Base-by-base conservation (phyloP, 345 rosid species). In the Camelina laxa region DNA sequence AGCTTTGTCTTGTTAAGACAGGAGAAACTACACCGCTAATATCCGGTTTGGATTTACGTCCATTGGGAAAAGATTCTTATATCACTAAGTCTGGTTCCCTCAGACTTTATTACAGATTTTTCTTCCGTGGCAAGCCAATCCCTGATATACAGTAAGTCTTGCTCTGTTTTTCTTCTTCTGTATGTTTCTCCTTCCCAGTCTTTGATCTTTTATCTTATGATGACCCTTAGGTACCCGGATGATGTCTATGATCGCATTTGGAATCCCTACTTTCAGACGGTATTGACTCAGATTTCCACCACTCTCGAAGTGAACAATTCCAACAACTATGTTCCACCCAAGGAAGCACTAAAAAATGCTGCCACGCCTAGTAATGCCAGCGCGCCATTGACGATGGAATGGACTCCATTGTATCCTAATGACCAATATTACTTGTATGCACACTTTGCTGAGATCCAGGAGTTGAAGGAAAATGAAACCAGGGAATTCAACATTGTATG, bases 1-100 rank as follows among this genome's bases (percentile, higher is more conserved):
- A 81, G 59, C 42, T 88, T 22, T 90, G 90, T 73, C 81, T 84
- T 3, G 87, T 83, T 15, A 85, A 88, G 53, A 78, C 24, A 2
- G 69, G 54, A 0, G 0, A 3, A 0, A 84, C 85, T 17, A 55
- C 57, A 16, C 90, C 90, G 7, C 58, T 87, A 35, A 76, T 87
- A 13, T 79, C 88, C 0, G 20, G 78, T 1, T 58, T 86, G 41
- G 89, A 89, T 4, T 2, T 86, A 7, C 74, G 90, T 69, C 80
- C 48, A 0, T 2, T 83, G 27, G 57, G 27, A 9, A 67, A 19
- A 30, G 21, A 14, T 2, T 20, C 44, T 38, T 74, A 78, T 41
- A 7, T 1, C 22, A 63, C 71, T 2, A 1, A 22, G 45, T 45
- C 70, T 19, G 79, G 82, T 22, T 77, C 84, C 6, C 48, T 83